Percentiles rank a stretch among this genome's conserved stretches.
phyloP scores from a whole-genome alignment of 2,329 filamentous ascomycete species.

The Cryoendolithus antarcticus region DNA sequence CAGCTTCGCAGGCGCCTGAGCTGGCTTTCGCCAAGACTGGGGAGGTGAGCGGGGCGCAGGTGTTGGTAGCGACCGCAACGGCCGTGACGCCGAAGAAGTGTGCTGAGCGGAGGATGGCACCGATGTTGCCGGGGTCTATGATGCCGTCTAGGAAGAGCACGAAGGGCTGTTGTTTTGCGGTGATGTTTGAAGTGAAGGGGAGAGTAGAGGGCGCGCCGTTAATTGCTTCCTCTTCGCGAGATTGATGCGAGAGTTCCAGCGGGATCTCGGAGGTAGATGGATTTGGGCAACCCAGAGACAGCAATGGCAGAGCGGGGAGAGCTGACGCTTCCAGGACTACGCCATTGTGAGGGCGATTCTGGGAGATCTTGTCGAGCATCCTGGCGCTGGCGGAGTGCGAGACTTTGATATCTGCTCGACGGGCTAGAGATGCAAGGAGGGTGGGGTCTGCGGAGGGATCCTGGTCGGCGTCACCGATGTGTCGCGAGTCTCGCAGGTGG shows the following conservation, averaged over 20 bases:
- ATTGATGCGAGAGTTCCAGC: constrained; percentile 51
- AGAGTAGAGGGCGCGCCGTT: constrained; percentile 55
- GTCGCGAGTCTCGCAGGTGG: constrained; percentile 40
- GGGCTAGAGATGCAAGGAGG: too few species aligned
- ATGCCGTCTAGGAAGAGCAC: constrained; percentile 65
- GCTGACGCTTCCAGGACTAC: constrained; percentile 78
- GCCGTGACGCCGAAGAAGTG: constrained; percentile 81
- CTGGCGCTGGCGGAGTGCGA: background rate
- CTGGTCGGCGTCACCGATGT: background rate
- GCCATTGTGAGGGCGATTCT: constrained; percentile 77
- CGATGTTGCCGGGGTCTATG: constrained; percentile 73
- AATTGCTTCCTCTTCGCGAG: constrained; percentile 55
- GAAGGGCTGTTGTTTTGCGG: constrained; percentile 48
- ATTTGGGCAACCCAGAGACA: constrained; percentile 22
- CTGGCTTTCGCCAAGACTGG: constrained; percentile 78
- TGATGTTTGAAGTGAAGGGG: constrained; percentile 23
- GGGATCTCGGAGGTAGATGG: constrained; percentile 37
- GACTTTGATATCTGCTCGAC: too few species aligned
- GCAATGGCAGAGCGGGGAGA: constrained; percentile 46
- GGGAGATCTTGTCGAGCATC: constrained; percentile 66
- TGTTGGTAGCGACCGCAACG: constrained; percentile 61
- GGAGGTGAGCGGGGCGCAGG: constrained; percentile 59
- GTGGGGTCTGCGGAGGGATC: background rate
- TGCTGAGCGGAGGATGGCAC: constrained; percentile 76
- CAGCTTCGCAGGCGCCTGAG: constrained; percentile 70